These are phyloP conservation scores for Starmerella sp. DNA, from an alignment of 805 yeast genomes.

Conservation along the genomic window DNA sequence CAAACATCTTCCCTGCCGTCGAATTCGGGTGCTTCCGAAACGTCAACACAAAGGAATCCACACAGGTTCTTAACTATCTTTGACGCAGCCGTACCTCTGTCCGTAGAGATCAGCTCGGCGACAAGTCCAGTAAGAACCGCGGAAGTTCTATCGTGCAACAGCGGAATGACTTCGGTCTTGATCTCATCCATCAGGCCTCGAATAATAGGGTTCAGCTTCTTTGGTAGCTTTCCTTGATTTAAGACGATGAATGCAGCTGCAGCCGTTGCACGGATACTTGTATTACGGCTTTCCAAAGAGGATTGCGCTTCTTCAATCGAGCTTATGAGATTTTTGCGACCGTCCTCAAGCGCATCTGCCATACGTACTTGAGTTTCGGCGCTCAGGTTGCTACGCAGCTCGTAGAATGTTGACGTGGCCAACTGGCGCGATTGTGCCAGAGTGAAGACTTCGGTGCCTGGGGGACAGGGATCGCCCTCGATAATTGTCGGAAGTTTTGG, in stretches of 20 bases:
- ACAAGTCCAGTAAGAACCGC: constrained; percentile 55
- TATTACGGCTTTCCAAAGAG: constrained; percentile 35
- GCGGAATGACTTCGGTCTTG: constrained; percentile 55
- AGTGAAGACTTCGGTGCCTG: constrained; percentile 82
- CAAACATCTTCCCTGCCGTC: constrained; percentile 45
- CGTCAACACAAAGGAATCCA: constrained; percentile 89
- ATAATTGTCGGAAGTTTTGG: constrained; percentile 83
- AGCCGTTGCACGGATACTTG: constrained; percentile 56
- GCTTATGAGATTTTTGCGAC: constrained; percentile 51
- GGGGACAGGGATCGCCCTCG: constrained; percentile 83
- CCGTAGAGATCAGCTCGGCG: constrained; percentile 41
- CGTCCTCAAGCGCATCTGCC: constrained; percentile 64
- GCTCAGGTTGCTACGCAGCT: constrained; percentile 48
- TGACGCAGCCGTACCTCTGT: constrained; percentile 67
- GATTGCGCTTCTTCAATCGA: constrained; percentile 60
- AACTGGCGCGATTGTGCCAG: constrained; percentile 65
- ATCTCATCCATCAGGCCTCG: constrained; percentile 86
- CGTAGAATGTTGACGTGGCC: constrained; percentile 51
- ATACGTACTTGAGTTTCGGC: constrained; percentile 62
- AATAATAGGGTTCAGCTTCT: constrained; percentile 78
- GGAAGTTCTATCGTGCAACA: constrained; percentile 65
- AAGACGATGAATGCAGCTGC: constrained; percentile 64
- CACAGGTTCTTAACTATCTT: constrained; percentile 83
- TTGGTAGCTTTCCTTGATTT: constrained; percentile 43
- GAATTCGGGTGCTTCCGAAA: constrained; percentile 91